phyloP scores from a whole-genome alignment of 2,329 filamentous ascomycete genomes.

The Botrytis paeoniae region DNA sequence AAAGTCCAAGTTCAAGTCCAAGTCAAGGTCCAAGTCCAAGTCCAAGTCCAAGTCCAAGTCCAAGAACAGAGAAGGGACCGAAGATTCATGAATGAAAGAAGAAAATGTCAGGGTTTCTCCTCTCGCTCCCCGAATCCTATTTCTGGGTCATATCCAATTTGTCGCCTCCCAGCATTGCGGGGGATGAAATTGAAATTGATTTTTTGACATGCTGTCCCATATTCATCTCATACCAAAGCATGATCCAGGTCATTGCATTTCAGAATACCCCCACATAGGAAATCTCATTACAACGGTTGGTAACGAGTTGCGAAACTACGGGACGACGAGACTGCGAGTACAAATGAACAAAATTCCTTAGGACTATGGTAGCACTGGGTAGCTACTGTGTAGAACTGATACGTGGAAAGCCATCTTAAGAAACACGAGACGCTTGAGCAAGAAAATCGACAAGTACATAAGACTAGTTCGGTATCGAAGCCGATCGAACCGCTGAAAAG shows the following conservation, averaged over 20 bases:
- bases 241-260: slow-evolving; percentile 9
- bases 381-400: not conserved
- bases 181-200: not conserved
- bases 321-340: not conserved
- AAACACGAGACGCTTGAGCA: not conserved
- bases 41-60: too few species aligned
- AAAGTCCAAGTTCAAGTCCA: not conserved
- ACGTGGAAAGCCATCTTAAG: not conserved
- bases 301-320: not conserved
- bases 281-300: slow-evolving; percentile 5
- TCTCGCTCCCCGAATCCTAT: not conserved
- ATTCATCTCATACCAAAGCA: not conserved
- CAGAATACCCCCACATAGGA: not conserved
- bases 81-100: not conserved
- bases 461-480: not conserved
- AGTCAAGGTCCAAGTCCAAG: not conserved
- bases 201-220: not conserved
- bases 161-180: slow-evolving; percentile 1
- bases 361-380: not conserved
- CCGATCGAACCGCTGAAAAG: not conserved
- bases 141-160: not conserved
- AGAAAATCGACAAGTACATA: not conserved
- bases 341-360: not conserved
- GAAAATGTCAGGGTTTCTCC: not conserved
- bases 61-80: not conserved